phyloP scores from a whole-genome alignment of 495 filamentous ascomycete species.

The Podospora pseudopauciseta region DNA sequence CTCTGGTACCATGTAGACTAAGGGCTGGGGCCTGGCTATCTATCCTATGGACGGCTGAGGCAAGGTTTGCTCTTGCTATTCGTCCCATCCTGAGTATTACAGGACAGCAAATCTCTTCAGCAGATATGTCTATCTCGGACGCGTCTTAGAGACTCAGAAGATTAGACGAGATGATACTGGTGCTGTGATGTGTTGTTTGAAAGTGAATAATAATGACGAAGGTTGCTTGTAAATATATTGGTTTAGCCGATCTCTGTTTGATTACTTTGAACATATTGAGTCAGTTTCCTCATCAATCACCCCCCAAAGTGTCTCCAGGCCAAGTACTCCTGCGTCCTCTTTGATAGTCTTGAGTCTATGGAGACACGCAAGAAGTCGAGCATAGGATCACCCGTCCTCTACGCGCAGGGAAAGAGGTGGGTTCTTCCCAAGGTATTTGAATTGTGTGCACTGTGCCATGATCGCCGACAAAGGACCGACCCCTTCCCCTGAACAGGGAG shows the following conservation, averaged over 20 bases:
- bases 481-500: neutral
- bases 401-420: neutral
- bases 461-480: neutral
- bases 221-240: neutral
- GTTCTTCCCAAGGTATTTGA: neutral
- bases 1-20: neutral
- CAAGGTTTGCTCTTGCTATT: neutral
- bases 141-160: neutral
- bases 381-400: too few species aligned
- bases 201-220: neutral
- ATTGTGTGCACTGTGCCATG: neutral
- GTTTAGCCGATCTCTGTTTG: neutral
- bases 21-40: neutral
- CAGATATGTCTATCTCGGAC: neutral
- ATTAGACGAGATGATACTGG: neutral
- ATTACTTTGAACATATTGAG: neutral
- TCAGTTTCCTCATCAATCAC: too few species aligned
- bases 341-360: neutral
- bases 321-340: too few species aligned
- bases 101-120: neutral
- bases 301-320: too few species aligned
- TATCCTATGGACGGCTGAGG: neutral
- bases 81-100: neutral
- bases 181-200: neutral
- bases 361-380: too few species aligned